Evolutionary conservation across 163 green algal genomes (phyloP).

Genomic region (Smithsoniella earleae): DNA sequence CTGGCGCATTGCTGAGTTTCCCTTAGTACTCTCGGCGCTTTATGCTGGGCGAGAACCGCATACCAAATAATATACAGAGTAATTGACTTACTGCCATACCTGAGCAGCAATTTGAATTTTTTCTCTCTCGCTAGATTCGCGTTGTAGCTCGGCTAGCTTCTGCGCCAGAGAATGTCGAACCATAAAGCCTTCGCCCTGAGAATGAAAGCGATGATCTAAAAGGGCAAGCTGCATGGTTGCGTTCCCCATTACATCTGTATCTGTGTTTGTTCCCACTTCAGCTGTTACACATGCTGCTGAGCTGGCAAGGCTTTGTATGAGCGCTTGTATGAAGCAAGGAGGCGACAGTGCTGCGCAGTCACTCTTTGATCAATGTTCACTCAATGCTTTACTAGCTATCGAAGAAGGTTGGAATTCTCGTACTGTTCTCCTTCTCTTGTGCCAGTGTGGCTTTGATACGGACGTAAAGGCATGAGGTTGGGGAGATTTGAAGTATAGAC

Average conservation of each 20-base stretch:
- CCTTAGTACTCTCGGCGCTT: not conserved
- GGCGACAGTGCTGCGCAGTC: not conserved
- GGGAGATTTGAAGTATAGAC: not conserved
- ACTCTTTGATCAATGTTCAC: not conserved
- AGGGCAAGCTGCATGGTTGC: not conserved
- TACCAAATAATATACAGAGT: not conserved
- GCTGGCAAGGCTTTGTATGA: not conserved
- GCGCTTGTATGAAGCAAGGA: not conserved
- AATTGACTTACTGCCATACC: slow-evolving; percentile 13
- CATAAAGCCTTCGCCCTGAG: not conserved
- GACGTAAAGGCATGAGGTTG: not conserved
- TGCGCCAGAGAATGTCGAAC: not conserved
- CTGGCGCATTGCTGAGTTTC: too few species aligned
- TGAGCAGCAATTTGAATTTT: not conserved
- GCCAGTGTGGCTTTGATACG: not conserved
- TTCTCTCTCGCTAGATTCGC: not conserved
- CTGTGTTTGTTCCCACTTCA: not conserved
- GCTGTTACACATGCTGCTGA: not conserved
- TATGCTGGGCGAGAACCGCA: not conserved
- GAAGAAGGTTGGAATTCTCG: not conserved
- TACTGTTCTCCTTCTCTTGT: slow-evolving; percentile 16
- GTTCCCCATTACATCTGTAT: not conserved
- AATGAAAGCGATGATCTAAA: not conserved
- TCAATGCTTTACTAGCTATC: not conserved
- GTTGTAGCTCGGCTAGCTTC: slow-evolving; percentile 6